phyloP scores from a whole-genome alignment of 2,329 filamentous ascomycete genomes.

The Sarocladium strictum region DNA sequence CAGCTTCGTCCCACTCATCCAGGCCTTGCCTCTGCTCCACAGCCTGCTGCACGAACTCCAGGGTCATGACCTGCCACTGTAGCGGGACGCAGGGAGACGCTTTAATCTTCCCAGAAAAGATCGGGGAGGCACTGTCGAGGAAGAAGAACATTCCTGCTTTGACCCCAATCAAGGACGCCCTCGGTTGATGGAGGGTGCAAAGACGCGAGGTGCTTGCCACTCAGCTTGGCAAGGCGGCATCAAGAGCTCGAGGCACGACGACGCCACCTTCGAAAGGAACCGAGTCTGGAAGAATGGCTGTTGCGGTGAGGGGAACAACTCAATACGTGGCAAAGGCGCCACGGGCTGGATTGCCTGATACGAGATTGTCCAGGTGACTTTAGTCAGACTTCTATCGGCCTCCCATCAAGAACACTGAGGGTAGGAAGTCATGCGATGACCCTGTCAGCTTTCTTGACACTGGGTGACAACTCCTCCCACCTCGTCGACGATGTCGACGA shows the following conservation, averaged over 20 bases:
- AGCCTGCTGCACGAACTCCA: conserved; percentile 18
- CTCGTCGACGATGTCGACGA: conserved; percentile 21
- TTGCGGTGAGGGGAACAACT: conserved; percentile 17
- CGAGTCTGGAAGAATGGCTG: conserved; percentile 20
- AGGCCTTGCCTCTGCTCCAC: conserved; percentile 16
- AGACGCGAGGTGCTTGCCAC: conserved; percentile 28
- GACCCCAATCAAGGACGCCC: conserved; percentile 23
- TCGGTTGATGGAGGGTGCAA: conserved; percentile 26
- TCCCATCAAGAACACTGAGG: neutral
- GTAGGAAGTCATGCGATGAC: conserved; percentile 14
- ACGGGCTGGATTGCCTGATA: conserved; percentile 20
- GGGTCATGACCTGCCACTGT: conserved; percentile 18
- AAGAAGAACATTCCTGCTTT: conserved; percentile 26
- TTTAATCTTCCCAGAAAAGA: conserved; percentile 18
- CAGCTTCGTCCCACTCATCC: conserved; percentile 21
- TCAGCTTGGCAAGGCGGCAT: conserved; percentile 20
- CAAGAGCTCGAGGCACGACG: conserved; percentile 19
- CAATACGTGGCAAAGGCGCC: conserved; percentile 20
- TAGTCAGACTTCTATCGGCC: neutral
- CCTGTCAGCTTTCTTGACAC: conserved; percentile 23
- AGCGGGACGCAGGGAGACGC: conserved; percentile 17
- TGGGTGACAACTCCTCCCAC: conserved; percentile 8
- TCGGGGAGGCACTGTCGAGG: conserved; percentile 18
- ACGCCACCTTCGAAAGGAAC: conserved; percentile 15
- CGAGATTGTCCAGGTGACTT: conserved; percentile 19